Percentiles rank a stretch among this genome's conserved stretches.
Conservation (phyloP, 345 rosid species). For the Boechera divaricarpa region DNA sequence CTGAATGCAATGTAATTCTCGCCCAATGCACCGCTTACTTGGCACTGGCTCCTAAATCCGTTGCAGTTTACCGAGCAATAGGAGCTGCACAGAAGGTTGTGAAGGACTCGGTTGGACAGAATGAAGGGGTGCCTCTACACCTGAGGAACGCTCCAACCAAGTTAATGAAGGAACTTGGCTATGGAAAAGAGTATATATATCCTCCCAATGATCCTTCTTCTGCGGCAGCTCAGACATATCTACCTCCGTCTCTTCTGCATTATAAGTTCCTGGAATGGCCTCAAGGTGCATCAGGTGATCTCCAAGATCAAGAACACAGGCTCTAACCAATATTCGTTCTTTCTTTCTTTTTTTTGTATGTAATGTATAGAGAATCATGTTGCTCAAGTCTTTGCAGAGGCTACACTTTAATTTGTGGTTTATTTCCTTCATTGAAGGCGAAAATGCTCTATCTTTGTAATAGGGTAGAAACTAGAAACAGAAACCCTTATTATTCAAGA, state of each 20-base stretch:
- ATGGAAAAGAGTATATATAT: slow-evolving; percentile 78
- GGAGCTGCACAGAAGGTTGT: slow-evolving; percentile 72
- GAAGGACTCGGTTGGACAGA: slow-evolving; percentile 75
- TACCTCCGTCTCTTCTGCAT: slow-evolving; percentile 68
- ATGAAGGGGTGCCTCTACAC: slow-evolving; percentile 86
- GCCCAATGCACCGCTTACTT: slow-evolving; percentile 82
- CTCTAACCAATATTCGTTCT: neutral
- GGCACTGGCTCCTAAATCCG: slow-evolving; percentile 80
- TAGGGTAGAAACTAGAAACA: slow-evolving; percentile 14
- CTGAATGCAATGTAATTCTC: slow-evolving; percentile 79
- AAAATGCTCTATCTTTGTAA: neutral
- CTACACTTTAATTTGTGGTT: slow-evolving; percentile 2
- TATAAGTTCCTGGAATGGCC: slow-evolving; percentile 85
- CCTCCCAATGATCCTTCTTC: slow-evolving; percentile 69
- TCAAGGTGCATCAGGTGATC: slow-evolving; percentile 12
- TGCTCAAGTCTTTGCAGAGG: neutral
- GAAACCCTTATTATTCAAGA: slow-evolving; percentile 22
- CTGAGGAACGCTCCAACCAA: slow-evolving; percentile 85
- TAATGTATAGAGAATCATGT: neutral
- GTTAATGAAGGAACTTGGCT: slow-evolving; percentile 81
- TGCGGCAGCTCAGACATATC: slow-evolving; percentile 55
- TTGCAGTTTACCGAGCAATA: slow-evolving; percentile 71
- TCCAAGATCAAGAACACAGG: slow-evolving; percentile 29
- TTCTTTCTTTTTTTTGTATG: neutral
- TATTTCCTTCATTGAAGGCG: neutral